Percentiles rank a stretch among this genome's conserved stretches.
These are phyloP conservation scores for Taphrina sp. DNA, from an alignment of 1,139 yeast species.

Conservation along the genomic window DNA sequence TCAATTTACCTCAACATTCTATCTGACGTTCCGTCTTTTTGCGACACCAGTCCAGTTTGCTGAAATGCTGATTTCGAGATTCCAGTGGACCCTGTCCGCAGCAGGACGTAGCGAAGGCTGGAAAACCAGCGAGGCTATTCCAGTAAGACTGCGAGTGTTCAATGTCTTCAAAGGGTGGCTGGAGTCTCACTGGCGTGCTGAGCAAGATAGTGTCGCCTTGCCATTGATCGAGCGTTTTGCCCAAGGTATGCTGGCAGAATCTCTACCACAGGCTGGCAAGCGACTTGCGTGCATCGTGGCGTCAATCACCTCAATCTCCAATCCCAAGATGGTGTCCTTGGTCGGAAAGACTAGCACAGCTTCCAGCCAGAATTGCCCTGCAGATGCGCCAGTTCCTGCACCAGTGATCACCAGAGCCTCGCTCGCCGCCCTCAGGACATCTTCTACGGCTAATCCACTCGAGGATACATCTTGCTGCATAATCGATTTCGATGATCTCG, in stretches of 20 bases:
- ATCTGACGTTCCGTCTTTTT: constrained; percentile 75
- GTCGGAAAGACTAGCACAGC: constrained; percentile 1
- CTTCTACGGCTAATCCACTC: not conserved
- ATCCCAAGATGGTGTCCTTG: not conserved
- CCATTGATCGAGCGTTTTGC: constrained; percentile 36
- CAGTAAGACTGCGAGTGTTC: constrained; percentile 67
- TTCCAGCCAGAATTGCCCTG: constrained; percentile 32
- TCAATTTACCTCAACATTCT: constrained; percentile 70
- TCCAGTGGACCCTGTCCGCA: constrained; percentile 47
- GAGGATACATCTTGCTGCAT: constrained; percentile 41
- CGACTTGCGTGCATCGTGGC: constrained; percentile 40
- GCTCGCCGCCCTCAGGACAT: constrained; percentile 33
- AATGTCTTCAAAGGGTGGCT: constrained; percentile 69
- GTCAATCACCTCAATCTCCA: not conserved
- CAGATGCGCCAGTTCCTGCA: constrained; percentile 36
- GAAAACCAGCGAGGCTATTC: constrained; percentile 42
- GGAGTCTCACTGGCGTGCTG: constrained; percentile 74
- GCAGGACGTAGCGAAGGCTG: constrained; percentile 16
- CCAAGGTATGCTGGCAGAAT: constrained; percentile 50
- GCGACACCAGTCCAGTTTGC: constrained; percentile 67
- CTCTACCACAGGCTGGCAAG: constrained; percentile 59
- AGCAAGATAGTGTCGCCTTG: constrained; percentile 49
- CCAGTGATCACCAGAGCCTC: constrained; percentile 37
- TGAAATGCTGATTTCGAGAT: constrained; percentile 66
- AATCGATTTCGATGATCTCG: constrained; percentile 69